A percentile compares a stretch with the other conserved stretches of the same genome.
Conservation (phyloP, 2,329 filamentous ascomycete species). For the Aureobasidium sp. region DNA sequence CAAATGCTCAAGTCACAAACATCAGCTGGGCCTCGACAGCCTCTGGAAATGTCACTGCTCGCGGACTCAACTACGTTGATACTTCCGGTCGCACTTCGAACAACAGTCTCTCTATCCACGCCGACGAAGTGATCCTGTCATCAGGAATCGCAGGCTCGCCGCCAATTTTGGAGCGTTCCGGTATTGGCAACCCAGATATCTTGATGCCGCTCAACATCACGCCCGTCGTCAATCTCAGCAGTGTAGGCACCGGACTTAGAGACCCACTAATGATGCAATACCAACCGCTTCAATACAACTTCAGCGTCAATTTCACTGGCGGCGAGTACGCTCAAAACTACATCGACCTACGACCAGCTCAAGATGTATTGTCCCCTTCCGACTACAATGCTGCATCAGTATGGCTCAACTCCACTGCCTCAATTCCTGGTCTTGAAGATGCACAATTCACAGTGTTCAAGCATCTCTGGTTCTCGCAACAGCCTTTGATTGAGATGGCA, state of each 20-base stretch:
- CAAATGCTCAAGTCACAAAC: background rate
- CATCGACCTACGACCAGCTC: conserved; percentile 13
- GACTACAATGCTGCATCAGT: conserved; percentile 14
- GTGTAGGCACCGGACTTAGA: conserved; percentile 35
- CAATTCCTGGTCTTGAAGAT: conserved; percentile 12
- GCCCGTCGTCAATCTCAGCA: conserved; percentile 24
- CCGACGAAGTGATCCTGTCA: conserved; percentile 30
- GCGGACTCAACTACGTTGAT: conserved; percentile 1
- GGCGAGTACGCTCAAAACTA: conserved; percentile 17
- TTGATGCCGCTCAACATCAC: conserved; percentile 25
- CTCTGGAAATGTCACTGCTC: background rate
- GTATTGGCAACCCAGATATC: conserved; percentile 27
- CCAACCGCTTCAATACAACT: conserved; percentile 7
- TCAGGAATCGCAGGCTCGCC: conserved; percentile 30
- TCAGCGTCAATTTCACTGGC: conserved; percentile 11
- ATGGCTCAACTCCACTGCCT: conserved; percentile 12
- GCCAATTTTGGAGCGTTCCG: conserved; percentile 30
- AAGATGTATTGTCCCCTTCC: background rate
- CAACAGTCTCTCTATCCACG: conserved; percentile 24
- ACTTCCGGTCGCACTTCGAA: background rate
- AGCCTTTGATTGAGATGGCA: conserved; percentile 17
- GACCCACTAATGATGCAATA: conserved; percentile 26
- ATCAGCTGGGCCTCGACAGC: background rate
- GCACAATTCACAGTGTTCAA: conserved; percentile 14
- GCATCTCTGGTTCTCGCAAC: conserved; percentile 13